Evolutionary conservation across 2,329 filamentous ascomycete species (phyloP).

Genomic region (Ambrosiella beaveri): DNA sequence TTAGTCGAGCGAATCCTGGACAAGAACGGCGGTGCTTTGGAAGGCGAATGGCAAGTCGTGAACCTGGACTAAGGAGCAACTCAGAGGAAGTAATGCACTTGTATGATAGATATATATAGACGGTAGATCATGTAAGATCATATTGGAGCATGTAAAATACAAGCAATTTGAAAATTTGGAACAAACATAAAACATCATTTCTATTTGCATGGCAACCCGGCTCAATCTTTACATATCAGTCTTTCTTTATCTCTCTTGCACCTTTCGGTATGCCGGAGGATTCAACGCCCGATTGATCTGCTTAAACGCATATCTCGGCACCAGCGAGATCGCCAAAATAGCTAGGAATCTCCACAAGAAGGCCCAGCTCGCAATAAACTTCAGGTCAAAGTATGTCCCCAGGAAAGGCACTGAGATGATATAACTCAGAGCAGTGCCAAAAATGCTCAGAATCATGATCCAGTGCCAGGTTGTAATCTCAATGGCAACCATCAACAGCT

Average conservation of each 20-base stretch:
- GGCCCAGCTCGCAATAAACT: constrained; percentile 57
- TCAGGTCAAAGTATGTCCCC: constrained; percentile 74
- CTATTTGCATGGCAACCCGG: background rate
- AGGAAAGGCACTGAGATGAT: constrained; percentile 72
- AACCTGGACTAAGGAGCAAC: constrained; percentile 9
- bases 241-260: constrained; percentile 44
- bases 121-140: background rate
- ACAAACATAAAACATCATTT: background rate
- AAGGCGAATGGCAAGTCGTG: constrained; percentile 11
- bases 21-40: background rate
- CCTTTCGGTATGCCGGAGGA: constrained; percentile 89
- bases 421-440: constrained; percentile 71
- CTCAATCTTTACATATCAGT: background rate
- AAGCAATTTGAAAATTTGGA: constrained; percentile 1
- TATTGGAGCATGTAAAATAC: background rate
- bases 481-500: constrained; percentile 91
- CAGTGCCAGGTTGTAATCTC: constrained; percentile 96
- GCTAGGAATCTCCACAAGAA: constrained; percentile 80
- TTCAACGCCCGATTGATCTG: constrained; percentile 68
- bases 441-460: constrained; percentile 68
- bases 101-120: background rate
- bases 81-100: background rate
- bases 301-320: constrained; percentile 79
- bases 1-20: constrained; percentile 11
- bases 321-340: constrained; percentile 61